Evolutionary conservation across 2,329 filamentous ascomycete genomes (phyloP).

Genomic region (Colletotrichum godetiae): DNA sequence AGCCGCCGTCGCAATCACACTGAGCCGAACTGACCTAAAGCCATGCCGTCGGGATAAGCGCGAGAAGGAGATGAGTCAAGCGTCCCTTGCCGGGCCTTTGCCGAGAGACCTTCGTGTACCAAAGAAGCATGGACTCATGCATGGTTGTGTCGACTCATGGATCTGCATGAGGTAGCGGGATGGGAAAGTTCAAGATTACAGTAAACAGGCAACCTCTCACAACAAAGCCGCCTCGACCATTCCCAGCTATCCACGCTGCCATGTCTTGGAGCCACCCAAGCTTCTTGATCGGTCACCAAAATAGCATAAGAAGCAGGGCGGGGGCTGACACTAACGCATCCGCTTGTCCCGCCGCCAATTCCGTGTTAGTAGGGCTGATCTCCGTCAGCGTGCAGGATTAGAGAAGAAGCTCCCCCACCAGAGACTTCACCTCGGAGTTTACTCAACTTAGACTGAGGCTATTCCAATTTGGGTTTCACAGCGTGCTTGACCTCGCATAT

Average conservation of each 20-base stretch:
- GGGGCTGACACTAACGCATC: not conserved
- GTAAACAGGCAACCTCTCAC: not conserved
- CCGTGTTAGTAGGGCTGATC: conserved; percentile 24
- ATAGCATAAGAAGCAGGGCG: not conserved
- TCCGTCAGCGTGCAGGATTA: not conserved
- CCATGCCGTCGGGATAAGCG: not conserved
- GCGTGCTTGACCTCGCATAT: not conserved
- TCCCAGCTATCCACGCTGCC: not conserved
- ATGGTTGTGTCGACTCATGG: not conserved
- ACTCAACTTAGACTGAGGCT: not conserved
- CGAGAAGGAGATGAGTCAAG: not conserved
- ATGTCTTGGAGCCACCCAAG: not conserved
- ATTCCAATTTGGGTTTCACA: not conserved
- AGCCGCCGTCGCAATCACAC: not conserved
- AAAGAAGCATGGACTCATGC: not conserved
- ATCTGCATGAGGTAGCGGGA: not conserved
- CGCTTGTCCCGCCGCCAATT: not conserved
- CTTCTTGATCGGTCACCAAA: not conserved
- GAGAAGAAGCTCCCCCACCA: not conserved
- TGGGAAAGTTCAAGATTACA: not conserved
- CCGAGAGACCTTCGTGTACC: not conserved
- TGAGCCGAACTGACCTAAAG: not conserved
- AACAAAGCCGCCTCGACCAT: not conserved
- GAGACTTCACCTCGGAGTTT: not conserved
- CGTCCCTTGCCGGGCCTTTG: not conserved